phyloP scores from a whole-genome alignment of 2,329 filamentous ascomycete genomes.

The Sarocladium oryzae region DNA sequence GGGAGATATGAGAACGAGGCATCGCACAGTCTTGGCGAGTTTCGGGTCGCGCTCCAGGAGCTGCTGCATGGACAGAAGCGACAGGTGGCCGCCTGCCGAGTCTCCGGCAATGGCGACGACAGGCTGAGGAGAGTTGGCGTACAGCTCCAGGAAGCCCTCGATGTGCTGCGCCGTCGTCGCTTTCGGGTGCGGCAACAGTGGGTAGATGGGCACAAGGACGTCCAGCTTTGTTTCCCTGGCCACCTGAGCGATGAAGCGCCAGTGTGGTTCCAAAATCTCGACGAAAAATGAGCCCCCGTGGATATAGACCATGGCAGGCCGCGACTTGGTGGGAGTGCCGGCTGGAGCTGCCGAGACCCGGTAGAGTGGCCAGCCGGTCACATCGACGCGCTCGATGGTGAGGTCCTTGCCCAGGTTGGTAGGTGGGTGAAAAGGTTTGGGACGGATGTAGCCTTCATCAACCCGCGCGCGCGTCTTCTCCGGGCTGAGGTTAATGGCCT shows the following conservation, averaged over 20 bases:
- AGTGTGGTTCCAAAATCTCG: conserved; percentile 9
- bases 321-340: background rate
- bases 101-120: conserved; percentile 12
- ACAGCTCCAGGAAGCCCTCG: conserved; percentile 9
- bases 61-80: conserved; percentile 5
- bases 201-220: conserved; percentile 12
- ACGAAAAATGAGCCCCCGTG: conserved; percentile 12
- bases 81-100: conserved; percentile 10
- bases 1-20: conserved; percentile 11
- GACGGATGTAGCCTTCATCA: background rate
- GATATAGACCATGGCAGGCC: conserved; percentile 11
- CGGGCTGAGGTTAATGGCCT: conserved; percentile 17
- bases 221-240: conserved; percentile 11
- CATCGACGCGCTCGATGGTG: conserved; percentile 9
- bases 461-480: conserved; percentile 4
- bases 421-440: conserved; percentile 8
- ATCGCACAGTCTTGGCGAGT: conserved; percentile 3
- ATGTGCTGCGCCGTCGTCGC: conserved; percentile 8
- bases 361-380: conserved; percentile 12
- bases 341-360: background rate
- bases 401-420: conserved; percentile 6
- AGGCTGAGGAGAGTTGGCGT: background rate
- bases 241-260: conserved; percentile 10
- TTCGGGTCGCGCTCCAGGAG: background rate
- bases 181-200: conserved; percentile 9